Evolutionary conservation across 169 alveolate genomes (phyloP).

Genomic region (Babesia microti): DNA sequence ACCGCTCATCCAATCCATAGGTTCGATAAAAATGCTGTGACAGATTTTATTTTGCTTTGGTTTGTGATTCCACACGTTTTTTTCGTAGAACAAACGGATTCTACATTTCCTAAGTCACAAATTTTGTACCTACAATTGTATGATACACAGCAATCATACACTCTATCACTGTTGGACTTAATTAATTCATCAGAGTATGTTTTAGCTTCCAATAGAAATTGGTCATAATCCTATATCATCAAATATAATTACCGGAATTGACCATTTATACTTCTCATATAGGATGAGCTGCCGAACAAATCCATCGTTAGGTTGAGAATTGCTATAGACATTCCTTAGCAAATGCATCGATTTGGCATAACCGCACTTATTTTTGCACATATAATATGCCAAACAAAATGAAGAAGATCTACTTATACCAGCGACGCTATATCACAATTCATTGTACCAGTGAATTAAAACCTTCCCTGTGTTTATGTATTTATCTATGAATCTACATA

Average conservation of each 20-base stretch:
- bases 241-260: too few relatives aligned
- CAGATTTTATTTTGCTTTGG: conserved; percentile 2
- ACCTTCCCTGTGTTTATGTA: conserved; percentile 15
- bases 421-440: too few relatives aligned
- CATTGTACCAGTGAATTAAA: conserved; percentile 40
- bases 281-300: conserved; percentile 33
- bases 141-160: background rate
- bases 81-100: conserved; percentile 19
- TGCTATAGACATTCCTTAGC: conserved; percentile 18
- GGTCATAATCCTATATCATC: too few relatives aligned
- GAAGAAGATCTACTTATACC: conserved; percentile 36
- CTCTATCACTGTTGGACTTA: conserved; percentile 1
- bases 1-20: conserved; percentile 48
- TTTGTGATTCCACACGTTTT: conserved; percentile 14
- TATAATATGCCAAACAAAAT: conserved; percentile 22
- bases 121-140: conserved; percentile 42
- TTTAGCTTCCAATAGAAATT: too few relatives aligned
- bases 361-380: conserved; percentile 27
- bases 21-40: conserved; percentile 40
- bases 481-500: too few relatives aligned
- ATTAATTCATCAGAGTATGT: too few relatives aligned
- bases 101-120: conserved; percentile 34
- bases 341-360: conserved; percentile 8
- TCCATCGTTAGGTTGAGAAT: conserved; percentile 21
- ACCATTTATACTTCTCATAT: conserved; percentile 17